Conservation (phyloP, 768 basidiomycete species). For the Lentinula boryana region DNA sequence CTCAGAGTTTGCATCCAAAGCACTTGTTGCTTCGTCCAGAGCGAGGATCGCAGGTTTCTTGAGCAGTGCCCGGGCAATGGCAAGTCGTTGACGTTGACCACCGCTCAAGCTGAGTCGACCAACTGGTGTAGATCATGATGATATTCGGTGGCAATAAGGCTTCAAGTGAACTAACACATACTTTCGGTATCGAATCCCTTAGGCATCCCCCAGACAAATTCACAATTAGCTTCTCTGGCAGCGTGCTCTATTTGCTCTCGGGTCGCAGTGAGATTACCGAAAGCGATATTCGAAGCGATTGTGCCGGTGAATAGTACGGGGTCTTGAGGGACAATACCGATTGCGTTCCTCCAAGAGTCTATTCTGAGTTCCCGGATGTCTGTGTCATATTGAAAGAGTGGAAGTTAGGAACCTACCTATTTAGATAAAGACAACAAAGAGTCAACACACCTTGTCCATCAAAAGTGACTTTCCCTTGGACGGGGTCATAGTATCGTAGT, state of each 20-base stretch:
- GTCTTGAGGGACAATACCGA: slow-evolving; percentile 96
- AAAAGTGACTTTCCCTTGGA: slow-evolving; percentile 75
- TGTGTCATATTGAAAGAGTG: slow-evolving; percentile 17
- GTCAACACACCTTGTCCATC: slow-evolving; percentile 68
- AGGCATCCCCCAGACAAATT: slow-evolving; percentile 93
- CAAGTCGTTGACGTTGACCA: slow-evolving; percentile 76
- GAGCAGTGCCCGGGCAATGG: slow-evolving; percentile 82
- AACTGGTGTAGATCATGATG: slow-evolving; percentile 31
- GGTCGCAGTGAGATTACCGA: slow-evolving; percentile 70
- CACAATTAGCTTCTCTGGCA: slow-evolving; percentile 89
- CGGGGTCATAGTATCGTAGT: slow-evolving; percentile 84
- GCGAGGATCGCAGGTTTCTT: slow-evolving; percentile 86
- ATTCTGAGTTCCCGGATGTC: slow-evolving; percentile 86
- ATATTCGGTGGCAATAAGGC: not conserved
- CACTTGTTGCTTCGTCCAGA: slow-evolving; percentile 86
- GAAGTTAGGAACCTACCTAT: not conserved
- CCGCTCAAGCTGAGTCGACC: slow-evolving; percentile 67
- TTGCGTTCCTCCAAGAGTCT: slow-evolving; percentile 80
- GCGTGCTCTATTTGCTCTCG: slow-evolving; percentile 83
- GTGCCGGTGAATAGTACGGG: slow-evolving; percentile 89
- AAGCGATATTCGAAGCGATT: slow-evolving; percentile 92
- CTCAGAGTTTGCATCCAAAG: slow-evolving; percentile 86
- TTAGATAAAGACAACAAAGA: not conserved
- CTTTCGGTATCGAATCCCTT: slow-evolving; percentile 91
- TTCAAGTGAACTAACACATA: slow-evolving; percentile 27